These are phyloP conservation scores for Stylosanthes scabra DNA, from an alignment of 331 rosid species.

Conservation along the genomic window DNA sequence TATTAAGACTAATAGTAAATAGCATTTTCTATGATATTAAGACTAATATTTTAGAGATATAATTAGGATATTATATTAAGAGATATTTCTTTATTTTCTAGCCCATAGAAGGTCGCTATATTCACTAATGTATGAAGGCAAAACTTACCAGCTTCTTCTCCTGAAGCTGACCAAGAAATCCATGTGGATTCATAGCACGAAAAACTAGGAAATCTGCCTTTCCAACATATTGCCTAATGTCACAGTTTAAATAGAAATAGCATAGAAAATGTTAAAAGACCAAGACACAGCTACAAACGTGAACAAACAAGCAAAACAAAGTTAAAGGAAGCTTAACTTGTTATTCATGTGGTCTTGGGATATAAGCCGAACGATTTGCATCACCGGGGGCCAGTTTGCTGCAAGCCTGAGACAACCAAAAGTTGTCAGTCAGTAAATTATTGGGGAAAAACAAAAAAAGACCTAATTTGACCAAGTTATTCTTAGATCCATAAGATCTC, in stretches of 20 bases:
- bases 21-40: neutral
- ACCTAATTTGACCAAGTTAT: too few relatives aligned
- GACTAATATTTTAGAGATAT: neutral
- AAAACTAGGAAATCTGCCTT: slow-evolving; percentile 98
- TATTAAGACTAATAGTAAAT: neutral
- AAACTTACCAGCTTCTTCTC: slow-evolving; percentile 92
- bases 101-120: neutral
- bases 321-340: slow-evolving; percentile 59
- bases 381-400: slow-evolving; percentile 90
- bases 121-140: neutral
- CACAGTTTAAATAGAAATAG: slow-evolving; percentile 28
- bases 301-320: slow-evolving; percentile 22
- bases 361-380: slow-evolving; percentile 96
- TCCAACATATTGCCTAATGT: slow-evolving; percentile 91
- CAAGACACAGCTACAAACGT: slow-evolving; percentile 4
- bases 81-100: neutral
- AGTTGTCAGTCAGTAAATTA: slow-evolving; percentile 28
- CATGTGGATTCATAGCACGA: slow-evolving; percentile 95
- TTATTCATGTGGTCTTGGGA: slow-evolving; percentile 99
- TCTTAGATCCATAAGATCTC: too few relatives aligned
- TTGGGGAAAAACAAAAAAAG: neutral
- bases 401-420: slow-evolving; percentile 78
- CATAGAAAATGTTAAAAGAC: slow-evolving; percentile 15
- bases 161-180: slow-evolving; percentile 95
- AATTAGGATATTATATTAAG: neutral